These are phyloP conservation scores for Myxozyma lipomycoides DNA, from an alignment of 805 yeast genomes.

Conservation along the genomic window DNA sequence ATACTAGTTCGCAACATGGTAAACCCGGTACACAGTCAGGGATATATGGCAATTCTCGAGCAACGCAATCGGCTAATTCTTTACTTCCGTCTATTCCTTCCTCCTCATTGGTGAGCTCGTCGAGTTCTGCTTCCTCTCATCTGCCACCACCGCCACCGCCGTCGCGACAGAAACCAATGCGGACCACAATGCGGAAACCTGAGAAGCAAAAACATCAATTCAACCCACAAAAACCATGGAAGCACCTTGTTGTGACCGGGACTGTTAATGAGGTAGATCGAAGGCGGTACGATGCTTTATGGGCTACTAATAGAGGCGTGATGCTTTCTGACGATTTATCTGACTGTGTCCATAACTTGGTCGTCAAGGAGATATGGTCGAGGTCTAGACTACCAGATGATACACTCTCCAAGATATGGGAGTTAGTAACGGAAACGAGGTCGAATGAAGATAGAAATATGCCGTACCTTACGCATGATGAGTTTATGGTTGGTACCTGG, in stretches of 20 bases:
- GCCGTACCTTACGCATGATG: slow-evolving; percentile 61
- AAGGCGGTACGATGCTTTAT: slow-evolving; percentile 87
- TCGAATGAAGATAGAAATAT: not conserved
- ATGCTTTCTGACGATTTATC: slow-evolving; percentile 23
- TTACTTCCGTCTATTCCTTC: too few relatives aligned
- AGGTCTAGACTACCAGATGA: slow-evolving; percentile 69
- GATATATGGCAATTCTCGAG: too few relatives aligned
- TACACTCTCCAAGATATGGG: slow-evolving; percentile 60
- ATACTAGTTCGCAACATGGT: too few relatives aligned
- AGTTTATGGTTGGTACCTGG: slow-evolving; percentile 97
- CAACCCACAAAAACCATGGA: slow-evolving; percentile 31
- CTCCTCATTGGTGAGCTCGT: too few relatives aligned
- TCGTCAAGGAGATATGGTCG: slow-evolving; percentile 76
- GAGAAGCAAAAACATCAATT: slow-evolving; percentile 21
- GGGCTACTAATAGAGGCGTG: slow-evolving; percentile 81
- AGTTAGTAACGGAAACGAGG: slow-evolving; percentile 44
- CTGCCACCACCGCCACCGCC: too few relatives aligned
- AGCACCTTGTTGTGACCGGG: slow-evolving; percentile 24
- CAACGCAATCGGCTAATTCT: too few relatives aligned
- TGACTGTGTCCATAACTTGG: slow-evolving; percentile 34
- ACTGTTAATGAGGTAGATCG: slow-evolving; percentile 51
- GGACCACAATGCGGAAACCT: slow-evolving; percentile 31
- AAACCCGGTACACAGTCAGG: too few relatives aligned
- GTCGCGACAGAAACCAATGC: slow-evolving; percentile 1
- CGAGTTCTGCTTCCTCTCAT: too few relatives aligned